These are phyloP conservation scores for Botrytis elliptica DNA, from an alignment of 2,329 filamentous ascomycete genomes.

Conservation along the genomic window DNA sequence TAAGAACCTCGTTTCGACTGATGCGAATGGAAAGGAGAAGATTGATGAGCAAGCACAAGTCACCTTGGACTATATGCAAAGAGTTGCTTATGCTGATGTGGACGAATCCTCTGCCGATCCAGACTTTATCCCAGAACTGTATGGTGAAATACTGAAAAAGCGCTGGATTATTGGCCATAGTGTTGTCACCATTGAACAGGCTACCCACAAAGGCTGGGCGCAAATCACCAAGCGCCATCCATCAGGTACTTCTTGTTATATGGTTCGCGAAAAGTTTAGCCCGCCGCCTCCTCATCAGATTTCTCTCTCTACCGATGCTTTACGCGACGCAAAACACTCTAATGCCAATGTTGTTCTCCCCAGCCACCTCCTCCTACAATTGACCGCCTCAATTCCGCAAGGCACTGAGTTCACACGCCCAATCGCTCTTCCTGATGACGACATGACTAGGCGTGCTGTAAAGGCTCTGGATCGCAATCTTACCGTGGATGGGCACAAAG, in stretches of 20 bases:
- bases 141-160: constrained; percentile 65
- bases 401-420: constrained; percentile 60
- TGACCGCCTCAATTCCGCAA: constrained; percentile 63
- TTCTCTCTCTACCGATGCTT: constrained; percentile 48
- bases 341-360: constrained; percentile 65
- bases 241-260: constrained; percentile 58
- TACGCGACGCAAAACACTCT: constrained; percentile 50
- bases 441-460: constrained; percentile 60
- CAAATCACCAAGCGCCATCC: constrained; percentile 70
- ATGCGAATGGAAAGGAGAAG: constrained; percentile 69
- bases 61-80: constrained; percentile 92
- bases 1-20: constrained; percentile 75
- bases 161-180: constrained; percentile 73
- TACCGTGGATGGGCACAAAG: constrained; percentile 91
- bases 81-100: constrained; percentile 80
- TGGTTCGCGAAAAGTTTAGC: constrained; percentile 57
- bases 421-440: constrained; percentile 69
- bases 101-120: constrained; percentile 70
- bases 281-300: constrained; percentile 58
- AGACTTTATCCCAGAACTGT: constrained; percentile 62
- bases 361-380: constrained; percentile 69
- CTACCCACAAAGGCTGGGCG: constrained; percentile 63
- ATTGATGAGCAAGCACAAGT: constrained; percentile 92
- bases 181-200: constrained; percentile 72
- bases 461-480: constrained; percentile 81